Percentiles rank a stretch among this genome's conserved stretches.
phyloP scores from a whole-genome alignment of 1,284 basidiomycete genomes.

The Megacollybia platyphylla region DNA sequence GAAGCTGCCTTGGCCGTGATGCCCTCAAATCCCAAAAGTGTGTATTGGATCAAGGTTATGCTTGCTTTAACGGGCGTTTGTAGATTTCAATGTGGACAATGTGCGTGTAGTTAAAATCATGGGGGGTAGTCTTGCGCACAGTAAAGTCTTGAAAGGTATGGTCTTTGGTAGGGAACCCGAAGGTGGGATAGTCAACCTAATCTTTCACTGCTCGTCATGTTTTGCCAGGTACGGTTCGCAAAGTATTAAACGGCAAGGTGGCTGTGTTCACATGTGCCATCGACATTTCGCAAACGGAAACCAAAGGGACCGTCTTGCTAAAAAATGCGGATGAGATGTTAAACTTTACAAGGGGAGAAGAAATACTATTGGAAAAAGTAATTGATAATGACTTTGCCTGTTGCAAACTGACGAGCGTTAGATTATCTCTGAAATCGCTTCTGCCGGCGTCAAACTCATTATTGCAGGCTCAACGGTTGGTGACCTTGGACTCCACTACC shows the following conservation, averaged over 20 bases:
- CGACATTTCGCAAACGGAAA: conserved; percentile 95
- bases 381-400: conserved; percentile 8
- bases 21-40: conserved; percentile 69
- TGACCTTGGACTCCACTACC: conserved; percentile 95
- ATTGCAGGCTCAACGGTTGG: conserved; percentile 89
- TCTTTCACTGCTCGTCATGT: neutral
- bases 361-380: conserved; percentile 90
- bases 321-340: conserved; percentile 95
- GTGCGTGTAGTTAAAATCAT: conserved; percentile 98
- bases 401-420: conserved; percentile 16
- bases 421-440: conserved; percentile 96
- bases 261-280: conserved; percentile 90
- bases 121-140: conserved; percentile 78
- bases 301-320: conserved; percentile 95
- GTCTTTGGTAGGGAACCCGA: conserved; percentile 96
- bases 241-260: conserved; percentile 75
- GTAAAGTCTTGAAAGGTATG: conserved; percentile 93
- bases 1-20: conserved; percentile 88
- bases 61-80: too few species aligned
- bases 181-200: conserved; percentile 29
- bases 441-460: conserved; percentile 89
- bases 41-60: too few species aligned
- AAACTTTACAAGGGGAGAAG: conserved; percentile 93
- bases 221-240: conserved; percentile 62
- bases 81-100: conserved; percentile 91